Evolutionary conservation across 2,329 filamentous ascomycete species (phyloP).

Genomic region (Fusarium cyanostomum): DNA sequence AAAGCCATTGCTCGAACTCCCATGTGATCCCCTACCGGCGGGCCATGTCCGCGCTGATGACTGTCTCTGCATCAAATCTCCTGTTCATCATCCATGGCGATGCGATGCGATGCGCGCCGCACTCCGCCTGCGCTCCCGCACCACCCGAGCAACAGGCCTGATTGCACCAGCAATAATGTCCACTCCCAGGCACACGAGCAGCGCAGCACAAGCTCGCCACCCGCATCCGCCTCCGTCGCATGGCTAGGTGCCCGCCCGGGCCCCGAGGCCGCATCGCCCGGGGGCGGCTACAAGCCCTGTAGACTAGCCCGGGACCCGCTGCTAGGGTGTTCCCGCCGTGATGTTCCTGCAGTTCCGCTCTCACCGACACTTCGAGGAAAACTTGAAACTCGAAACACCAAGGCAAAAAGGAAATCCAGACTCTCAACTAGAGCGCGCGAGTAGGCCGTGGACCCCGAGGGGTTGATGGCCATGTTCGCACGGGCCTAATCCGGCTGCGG

Average conservation of each 20-base stretch:
- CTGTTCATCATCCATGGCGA: not conserved
- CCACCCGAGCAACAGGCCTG: not conserved
- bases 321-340: slow-evolving; percentile 35
- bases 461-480: not conserved
- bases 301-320: slow-evolving; percentile 10
- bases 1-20: slow-evolving; percentile 6
- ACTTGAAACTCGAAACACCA: slow-evolving; percentile 20
- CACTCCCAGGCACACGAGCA: slow-evolving; percentile 10
- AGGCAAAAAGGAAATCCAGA: slow-evolving; percentile 6
- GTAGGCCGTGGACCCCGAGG: not conserved
- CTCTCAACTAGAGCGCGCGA: no score
- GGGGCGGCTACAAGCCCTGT: slow-evolving; percentile 9
- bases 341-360: slow-evolving; percentile 41
- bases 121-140: not conserved
- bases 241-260: slow-evolving; percentile 32
- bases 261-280: slow-evolving; percentile 33
- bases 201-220: slow-evolving; percentile 25
- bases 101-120: not conserved
- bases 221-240: slow-evolving; percentile 23
- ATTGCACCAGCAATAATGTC: not conserved
- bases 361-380: slow-evolving; percentile 39
- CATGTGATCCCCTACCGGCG: slow-evolving; percentile 3
- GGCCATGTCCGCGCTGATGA: not conserved
- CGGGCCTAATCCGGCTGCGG: slow-evolving; percentile 5
- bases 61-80: not conserved